Percentiles rank a stretch among this genome's conserved stretches.
These are phyloP conservation scores for Blechomonas ayalai DNA, from an alignment of 208 protist species.

Conservation along the genomic window DNA sequence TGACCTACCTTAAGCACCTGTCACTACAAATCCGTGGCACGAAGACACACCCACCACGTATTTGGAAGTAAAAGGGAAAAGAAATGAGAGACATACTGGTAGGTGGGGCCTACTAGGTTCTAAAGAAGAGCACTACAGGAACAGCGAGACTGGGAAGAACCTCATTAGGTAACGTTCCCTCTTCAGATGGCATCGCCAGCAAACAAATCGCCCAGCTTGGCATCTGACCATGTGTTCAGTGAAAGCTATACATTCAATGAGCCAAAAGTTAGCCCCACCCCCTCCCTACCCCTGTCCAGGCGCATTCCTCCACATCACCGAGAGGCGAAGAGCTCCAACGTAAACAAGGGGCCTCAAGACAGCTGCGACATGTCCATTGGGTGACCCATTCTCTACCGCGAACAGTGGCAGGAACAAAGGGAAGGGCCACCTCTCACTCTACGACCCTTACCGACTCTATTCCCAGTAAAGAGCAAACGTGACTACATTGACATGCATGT, in stretches of 20 bases:
- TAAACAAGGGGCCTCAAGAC: neutral
- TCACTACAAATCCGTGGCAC: neutral
- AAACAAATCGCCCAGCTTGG: too few species aligned
- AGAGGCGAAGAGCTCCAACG: neutral
- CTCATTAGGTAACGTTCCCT: too few species aligned
- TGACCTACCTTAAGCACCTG: neutral
- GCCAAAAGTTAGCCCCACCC: constrained; percentile 7
- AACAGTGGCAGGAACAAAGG: neutral
- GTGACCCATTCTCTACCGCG: neutral
- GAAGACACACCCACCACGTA: too few species aligned
- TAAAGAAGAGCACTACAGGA: too few species aligned
- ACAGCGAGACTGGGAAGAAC: too few species aligned
- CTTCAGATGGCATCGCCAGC: too few species aligned
- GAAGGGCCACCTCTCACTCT: neutral
- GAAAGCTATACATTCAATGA: neutral
- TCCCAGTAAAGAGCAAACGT: constrained; percentile 84
- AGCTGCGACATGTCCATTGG: neutral
- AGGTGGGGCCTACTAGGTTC: too few species aligned
- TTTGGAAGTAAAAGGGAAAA: too few species aligned
- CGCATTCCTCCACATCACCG: neutral
- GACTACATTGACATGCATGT: constrained; percentile 67
- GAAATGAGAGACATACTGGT: too few species aligned
- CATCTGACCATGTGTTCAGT: neutral
- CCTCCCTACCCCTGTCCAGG: constrained; percentile 4
- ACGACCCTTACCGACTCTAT: constrained; percentile 10